Conservation (phyloP, 345 rosid species). For the Ceriops tagal region DNA sequence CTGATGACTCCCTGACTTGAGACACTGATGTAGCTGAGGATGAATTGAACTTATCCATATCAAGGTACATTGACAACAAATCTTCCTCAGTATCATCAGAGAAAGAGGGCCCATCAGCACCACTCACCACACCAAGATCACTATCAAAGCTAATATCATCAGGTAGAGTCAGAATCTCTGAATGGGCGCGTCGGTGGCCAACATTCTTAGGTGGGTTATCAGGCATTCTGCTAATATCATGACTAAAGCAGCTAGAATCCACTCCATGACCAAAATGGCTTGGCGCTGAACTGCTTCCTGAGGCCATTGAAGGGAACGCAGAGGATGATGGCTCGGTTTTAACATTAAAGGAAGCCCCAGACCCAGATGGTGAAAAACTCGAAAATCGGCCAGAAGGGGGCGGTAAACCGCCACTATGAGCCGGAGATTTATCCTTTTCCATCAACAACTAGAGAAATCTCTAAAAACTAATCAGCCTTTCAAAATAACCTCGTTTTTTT, state of each 20-base stretch:
- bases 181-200: constrained; percentile 96
- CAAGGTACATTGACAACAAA: constrained; percentile 70
- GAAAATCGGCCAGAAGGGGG: constrained; percentile 58
- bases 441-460: constrained; percentile 25
- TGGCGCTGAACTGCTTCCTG: constrained; percentile 39
- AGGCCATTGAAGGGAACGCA: constrained; percentile 40
- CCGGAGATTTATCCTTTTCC: constrained; percentile 68
- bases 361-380: constrained; percentile 42
- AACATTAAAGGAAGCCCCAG: constrained; percentile 39
- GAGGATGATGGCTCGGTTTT: constrained; percentile 50
- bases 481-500: not conserved
- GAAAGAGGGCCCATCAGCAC: constrained; percentile 64
- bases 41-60: constrained; percentile 83
- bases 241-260: constrained; percentile 53
- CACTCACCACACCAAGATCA: constrained; percentile 81
- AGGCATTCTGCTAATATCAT: constrained; percentile 80
- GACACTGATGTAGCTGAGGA: constrained; percentile 62
- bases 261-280: constrained; percentile 41
- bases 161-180: constrained; percentile 86
- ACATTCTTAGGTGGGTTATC: constrained; percentile 77
- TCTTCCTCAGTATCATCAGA: constrained; percentile 91
- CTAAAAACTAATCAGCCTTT: constrained; percentile 10
- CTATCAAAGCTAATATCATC: constrained; percentile 87
- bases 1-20: constrained; percentile 56
- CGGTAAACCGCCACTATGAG: constrained; percentile 49